Conservation (phyloP, 2,329 filamentous ascomycete species). For the Coniella vitis region DNA sequence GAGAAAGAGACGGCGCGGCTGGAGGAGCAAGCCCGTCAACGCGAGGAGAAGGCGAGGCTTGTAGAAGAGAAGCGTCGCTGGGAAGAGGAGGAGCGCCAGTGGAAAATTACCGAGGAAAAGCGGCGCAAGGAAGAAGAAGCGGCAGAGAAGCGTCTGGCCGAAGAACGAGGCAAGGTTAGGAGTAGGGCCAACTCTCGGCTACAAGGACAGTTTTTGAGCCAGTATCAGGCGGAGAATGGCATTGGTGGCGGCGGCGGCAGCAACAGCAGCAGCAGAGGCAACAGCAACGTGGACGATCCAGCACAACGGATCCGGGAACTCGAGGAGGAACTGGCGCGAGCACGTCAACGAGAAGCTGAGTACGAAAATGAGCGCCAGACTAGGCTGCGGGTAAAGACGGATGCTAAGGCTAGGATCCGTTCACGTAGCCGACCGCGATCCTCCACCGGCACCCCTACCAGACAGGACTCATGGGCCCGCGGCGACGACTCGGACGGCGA, state of each 20-base stretch:
- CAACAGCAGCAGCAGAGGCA: conserved; percentile 28
- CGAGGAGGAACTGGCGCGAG: conserved; percentile 61
- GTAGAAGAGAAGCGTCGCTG: conserved; percentile 66
- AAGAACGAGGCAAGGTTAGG: conserved; percentile 57
- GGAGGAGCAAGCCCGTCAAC: conserved; percentile 52
- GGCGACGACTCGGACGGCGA: conserved; percentile 50
- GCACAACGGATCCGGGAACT: conserved; percentile 69
- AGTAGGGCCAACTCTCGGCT: conserved; percentile 55
- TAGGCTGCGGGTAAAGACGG: conserved; percentile 32
- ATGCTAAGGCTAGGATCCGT: conserved; percentile 30
- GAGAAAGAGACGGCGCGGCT: conserved; percentile 69
- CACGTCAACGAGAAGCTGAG: conserved; percentile 56
- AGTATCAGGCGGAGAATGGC: conserved; percentile 71
- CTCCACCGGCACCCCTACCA: conserved; percentile 30
- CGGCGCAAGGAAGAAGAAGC: conserved; percentile 65
- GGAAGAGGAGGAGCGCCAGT: conserved; percentile 70
- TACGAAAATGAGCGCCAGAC: conserved; percentile 51
- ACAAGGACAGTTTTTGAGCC: conserved; percentile 76
- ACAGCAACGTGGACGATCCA: conserved; percentile 33
- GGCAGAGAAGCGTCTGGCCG: conserved; percentile 58
- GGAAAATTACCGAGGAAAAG: conserved; percentile 66
- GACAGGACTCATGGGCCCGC: conserved; percentile 57
- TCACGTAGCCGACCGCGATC: conserved; percentile 36
- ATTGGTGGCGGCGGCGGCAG: conserved; percentile 31
- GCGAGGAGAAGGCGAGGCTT: conserved; percentile 53